Evolutionary conservation across 345 rosid species (phyloP), one percentile per base, ranked within the genome.

Genomic region (Trapa bicornis): DNA sequence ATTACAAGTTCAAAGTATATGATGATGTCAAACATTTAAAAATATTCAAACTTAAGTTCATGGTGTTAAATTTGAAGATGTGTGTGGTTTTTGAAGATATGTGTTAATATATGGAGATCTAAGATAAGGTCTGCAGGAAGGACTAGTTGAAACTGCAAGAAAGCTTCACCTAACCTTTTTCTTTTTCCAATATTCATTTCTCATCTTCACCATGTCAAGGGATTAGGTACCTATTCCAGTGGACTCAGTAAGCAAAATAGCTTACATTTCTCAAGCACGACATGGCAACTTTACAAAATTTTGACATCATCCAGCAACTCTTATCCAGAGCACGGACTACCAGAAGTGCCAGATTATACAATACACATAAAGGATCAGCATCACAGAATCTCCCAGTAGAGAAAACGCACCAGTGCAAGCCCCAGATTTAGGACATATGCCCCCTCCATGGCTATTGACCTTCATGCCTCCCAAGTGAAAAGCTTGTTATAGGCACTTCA

Each of bases 371-470:
- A 41, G 22, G 35, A 5, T n/a, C 32, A 54, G 60, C 35, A 22
- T n/a, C 33, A 29, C 35, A 29, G 35, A 5, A n/a, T 54, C 60
- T 17, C 11, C 60, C 29, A 54, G 60, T 54, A 17, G 29, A n/a
- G 33, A 54, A n/a, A 8, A 4, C 29, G 5, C 4, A 2, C 33
- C 32, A n/a, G 22, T 17, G 33, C 60, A n/a, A 35, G 41, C 10
- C 6, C 47, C 43, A 65, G 9, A 37, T 47, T 73, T 80, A 77
- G 9, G 73, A 75, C 50, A 69, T 32, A 47, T 76, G 81, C 62
- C 80, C 84, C 76, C 89, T 83, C 2, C 87, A 54, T 70, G 73
- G 73, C 92, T 91, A 87, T 82, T 83, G 81, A 70, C 82, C 85
- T 38, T 86, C 89, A 29, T 80, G 80, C 79, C 86, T 83, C 68